These are phyloP conservation scores for Jimgerdemannia flammicorona DNA, from an alignment of 192 early-diverging fungal genomes.

Conservation along the genomic window DNA sequence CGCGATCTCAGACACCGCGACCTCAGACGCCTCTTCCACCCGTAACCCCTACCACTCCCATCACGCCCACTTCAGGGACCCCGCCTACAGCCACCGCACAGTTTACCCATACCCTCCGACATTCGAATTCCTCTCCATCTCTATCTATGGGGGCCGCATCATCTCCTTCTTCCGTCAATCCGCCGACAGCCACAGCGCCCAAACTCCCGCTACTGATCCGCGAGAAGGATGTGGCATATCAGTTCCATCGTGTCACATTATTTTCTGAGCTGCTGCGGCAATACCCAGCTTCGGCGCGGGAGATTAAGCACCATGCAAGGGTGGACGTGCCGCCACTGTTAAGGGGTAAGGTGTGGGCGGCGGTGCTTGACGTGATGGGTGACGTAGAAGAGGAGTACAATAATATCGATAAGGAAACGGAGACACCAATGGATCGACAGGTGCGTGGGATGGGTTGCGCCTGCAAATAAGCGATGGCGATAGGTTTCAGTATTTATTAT, in stretches of 20 bases:
- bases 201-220: constrained; percentile 45
- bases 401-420: constrained; percentile 46
- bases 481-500: neutral
- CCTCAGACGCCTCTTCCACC: neutral
- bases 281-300: constrained; percentile 52
- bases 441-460: constrained; percentile 17
- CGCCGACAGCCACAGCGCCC: constrained; percentile 19
- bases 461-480: constrained; percentile 7
- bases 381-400: constrained; percentile 51
- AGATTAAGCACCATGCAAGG: constrained; percentile 56
- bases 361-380: constrained; percentile 53
- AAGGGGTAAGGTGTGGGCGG: constrained; percentile 65
- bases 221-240: constrained; percentile 58
- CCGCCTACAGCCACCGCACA: neutral
- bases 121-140: constrained; percentile 19
- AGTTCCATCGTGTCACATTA: constrained; percentile 47
- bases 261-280: constrained; percentile 52
- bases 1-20: neutral
- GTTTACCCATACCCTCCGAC: neutral
- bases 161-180: neutral
- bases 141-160: constrained; percentile 10
- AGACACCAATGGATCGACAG: constrained; percentile 53
- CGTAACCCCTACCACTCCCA: neutral
- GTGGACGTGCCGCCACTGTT: constrained; percentile 58
- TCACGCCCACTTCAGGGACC: neutral